Conservation (phyloP, 257 asterid species). For the Solanum acaule region DNA sequence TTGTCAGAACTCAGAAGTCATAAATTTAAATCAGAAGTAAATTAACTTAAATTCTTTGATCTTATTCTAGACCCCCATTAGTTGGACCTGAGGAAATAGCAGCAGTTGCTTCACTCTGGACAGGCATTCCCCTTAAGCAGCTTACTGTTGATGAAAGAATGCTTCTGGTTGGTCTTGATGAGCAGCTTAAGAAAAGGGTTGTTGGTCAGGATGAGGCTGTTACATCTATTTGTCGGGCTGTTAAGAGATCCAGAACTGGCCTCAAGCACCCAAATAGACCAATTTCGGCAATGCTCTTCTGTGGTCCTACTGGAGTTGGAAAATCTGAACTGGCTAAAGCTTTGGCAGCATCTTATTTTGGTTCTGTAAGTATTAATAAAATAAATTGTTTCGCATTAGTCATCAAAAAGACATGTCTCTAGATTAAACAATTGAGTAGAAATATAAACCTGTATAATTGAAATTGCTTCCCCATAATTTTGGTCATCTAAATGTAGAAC, state of each 20-base stretch:
- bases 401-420: neutral
- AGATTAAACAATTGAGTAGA: neutral
- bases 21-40: slow-evolving; percentile 4
- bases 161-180: slow-evolving; percentile 72
- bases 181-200: slow-evolving; percentile 85
- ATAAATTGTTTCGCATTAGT: neutral
- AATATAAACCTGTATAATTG: neutral
- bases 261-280: slow-evolving; percentile 92
- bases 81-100: slow-evolving; percentile 95
- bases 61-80: slow-evolving; percentile 36
- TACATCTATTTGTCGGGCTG: slow-evolving; percentile 82
- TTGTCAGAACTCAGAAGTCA: neutral
- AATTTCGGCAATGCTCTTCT: slow-evolving; percentile 94
- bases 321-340: slow-evolving; percentile 97
- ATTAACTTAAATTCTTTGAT: neutral
- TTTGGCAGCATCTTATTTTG: slow-evolving; percentile 82
- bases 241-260: slow-evolving; percentile 95
- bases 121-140: slow-evolving; percentile 87
- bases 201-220: slow-evolving; percentile 98
- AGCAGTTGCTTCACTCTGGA: slow-evolving; percentile 82
- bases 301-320: slow-evolving; percentile 99
- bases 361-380: slow-evolving; percentile 59
- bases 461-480: neutral
- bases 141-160: slow-evolving; percentile 78
- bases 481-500: neutral